phyloP scores from a whole-genome alignment of 129 eudicot species.

The Artemisia annua region DNA sequence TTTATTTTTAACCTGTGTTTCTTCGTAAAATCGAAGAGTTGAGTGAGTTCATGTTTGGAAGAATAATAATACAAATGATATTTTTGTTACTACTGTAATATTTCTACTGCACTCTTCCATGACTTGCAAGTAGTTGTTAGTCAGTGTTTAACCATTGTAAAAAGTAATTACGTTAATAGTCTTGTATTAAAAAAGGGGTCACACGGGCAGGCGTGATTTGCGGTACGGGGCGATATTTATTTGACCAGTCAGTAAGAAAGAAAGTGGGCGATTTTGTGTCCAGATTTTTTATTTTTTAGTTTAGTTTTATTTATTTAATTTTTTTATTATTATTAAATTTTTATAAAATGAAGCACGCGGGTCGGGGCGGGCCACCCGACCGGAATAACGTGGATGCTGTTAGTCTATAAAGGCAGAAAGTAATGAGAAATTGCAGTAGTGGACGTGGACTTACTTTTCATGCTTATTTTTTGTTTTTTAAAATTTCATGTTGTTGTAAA shows the following conservation, averaged over 20 bases:
- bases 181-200: background rate
- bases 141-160: background rate
- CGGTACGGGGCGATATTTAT: constrained; percentile 23
- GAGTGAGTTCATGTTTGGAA: constrained; percentile 33
- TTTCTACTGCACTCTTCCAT: background rate
- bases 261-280: constrained; percentile 21
- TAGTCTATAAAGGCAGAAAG: constrained; percentile 28
- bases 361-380: constrained; percentile 16
- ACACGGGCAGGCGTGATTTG: constrained; percentile 43
- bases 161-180: background rate
- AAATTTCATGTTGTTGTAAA: background rate
- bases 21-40: constrained; percentile 32
- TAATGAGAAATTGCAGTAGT: constrained; percentile 14
- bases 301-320: no score
- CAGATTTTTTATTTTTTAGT: constrained; percentile 2
- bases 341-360: constrained; percentile 26
- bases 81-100: background rate
- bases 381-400: constrained; percentile 1
- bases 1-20: constrained; percentile 15
- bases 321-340: no score
- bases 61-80: constrained; percentile 21
- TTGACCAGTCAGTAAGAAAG: constrained; percentile 29
- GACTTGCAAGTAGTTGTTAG: no score
- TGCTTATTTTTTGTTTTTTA: background rate
- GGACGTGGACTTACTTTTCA: constrained; percentile 7